A percentile compares a stretch with the other conserved stretches of the same genome.
Conservation (phyloP, 345 rosid genomes). For the Rhodamnia rubescens region DNA sequence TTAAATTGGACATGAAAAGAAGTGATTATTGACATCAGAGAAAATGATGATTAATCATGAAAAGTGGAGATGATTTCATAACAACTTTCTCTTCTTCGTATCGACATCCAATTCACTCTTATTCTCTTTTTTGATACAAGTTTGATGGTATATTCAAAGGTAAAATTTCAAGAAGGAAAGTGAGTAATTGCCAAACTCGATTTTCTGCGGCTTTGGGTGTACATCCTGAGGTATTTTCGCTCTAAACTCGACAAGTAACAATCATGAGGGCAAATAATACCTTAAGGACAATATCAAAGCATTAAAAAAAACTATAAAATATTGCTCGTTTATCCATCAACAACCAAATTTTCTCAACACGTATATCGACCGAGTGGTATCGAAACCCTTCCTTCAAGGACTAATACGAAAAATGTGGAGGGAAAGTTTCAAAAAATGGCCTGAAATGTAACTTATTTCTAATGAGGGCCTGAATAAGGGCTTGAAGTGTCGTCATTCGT, state of each 20-base stretch:
- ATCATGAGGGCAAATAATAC: neutral
- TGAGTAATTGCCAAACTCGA: neutral
- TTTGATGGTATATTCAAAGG: neutral
- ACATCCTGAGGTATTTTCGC: neutral
- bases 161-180: neutral
- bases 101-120: neutral
- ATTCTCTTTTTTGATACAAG: neutral
- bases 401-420: neutral
- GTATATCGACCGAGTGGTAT: neutral
- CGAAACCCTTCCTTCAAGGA: neutral
- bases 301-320: neutral
- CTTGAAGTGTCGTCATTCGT: no score
- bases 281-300: neutral
- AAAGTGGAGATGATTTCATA: neutral
- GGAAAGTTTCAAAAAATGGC: no score
- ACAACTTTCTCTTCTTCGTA: neutral
- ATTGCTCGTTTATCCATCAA: neutral
- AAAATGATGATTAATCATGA: neutral
- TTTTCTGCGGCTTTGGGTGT: neutral
- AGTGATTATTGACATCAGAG: neutral
- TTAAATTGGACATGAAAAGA: neutral
- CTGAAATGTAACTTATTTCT: no score
- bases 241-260: accelerated
- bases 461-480: no score
- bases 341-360: neutral